Conservation (phyloP, 2,329 filamentous ascomycete genomes). For the Cryphonectria radicalis region DNA sequence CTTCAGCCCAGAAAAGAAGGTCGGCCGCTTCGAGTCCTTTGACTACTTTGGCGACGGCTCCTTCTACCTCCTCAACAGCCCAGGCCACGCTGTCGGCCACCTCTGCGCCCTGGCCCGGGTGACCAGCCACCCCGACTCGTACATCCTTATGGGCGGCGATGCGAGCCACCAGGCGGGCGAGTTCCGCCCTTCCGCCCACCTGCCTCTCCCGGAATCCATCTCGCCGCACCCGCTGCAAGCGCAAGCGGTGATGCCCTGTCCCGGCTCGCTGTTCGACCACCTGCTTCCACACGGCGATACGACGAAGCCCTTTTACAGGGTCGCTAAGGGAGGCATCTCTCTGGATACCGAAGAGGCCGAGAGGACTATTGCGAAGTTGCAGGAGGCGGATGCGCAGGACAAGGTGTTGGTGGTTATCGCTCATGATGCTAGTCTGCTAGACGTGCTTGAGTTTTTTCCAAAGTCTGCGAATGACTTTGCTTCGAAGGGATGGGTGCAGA, state of each 20-base stretch:
- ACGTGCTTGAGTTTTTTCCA: conserved; percentile 54
- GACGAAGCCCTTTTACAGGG: conserved; percentile 39
- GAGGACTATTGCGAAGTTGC: conserved; percentile 47
- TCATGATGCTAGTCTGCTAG: conserved; percentile 49
- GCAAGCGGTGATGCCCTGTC: conserved; percentile 36
- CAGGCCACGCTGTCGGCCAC: conserved; percentile 18
- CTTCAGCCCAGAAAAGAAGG: conserved; percentile 32
- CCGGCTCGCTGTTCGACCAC: conserved; percentile 44
- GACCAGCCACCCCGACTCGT: conserved; percentile 39
- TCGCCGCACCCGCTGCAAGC: conserved; percentile 44
- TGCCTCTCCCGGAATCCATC: conserved; percentile 42
- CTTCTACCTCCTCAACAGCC: conserved; percentile 16
- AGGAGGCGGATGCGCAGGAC: conserved; percentile 49
- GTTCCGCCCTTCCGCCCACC: conserved; percentile 40
- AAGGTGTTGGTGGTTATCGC: conserved; percentile 51
- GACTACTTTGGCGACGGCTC: conserved; percentile 24
- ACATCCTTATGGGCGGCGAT: conserved; percentile 49
- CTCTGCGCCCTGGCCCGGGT: conserved; percentile 44
- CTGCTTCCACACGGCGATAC: conserved; percentile 40
- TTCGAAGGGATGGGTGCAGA: conserved; percentile 48
- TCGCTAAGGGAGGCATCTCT: conserved; percentile 29
- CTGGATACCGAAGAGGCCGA: conserved; percentile 39
- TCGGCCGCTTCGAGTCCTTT: conserved; percentile 24
- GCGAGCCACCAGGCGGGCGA: conserved; percentile 46
- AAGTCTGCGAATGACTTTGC: conserved; percentile 49